Evolutionary conservation across 805 yeast species (phyloP).

Genomic region (Blastobotrys muscicola): DNA sequence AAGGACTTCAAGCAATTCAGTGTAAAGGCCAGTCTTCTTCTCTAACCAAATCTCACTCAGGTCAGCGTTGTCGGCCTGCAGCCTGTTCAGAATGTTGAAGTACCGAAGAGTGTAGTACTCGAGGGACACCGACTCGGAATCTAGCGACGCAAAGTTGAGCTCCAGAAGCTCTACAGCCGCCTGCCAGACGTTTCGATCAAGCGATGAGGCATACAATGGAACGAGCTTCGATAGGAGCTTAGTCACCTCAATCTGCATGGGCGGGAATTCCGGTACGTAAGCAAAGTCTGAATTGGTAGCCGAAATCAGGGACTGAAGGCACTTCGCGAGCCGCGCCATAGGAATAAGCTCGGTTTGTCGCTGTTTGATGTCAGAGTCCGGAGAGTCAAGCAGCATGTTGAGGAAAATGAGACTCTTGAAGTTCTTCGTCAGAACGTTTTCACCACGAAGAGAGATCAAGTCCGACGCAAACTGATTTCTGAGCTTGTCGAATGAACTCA

Average conservation of each 20-base stretch:
- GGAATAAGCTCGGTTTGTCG: conserved; percentile 39
- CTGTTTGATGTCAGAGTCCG: conserved; percentile 29
- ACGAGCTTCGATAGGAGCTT: conserved; percentile 30
- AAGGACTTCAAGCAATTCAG: conserved; percentile 36
- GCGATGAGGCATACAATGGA: conserved; percentile 14
- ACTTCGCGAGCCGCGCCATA: conserved; percentile 55
- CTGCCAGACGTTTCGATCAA: conserved; percentile 7
- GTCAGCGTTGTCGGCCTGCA: conserved; percentile 12
- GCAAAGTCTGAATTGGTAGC: conserved; percentile 60
- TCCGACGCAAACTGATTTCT: conserved; percentile 60
- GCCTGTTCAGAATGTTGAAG: conserved; percentile 26
- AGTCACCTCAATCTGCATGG: conserved; percentile 43
- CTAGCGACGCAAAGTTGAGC: conserved; percentile 10
- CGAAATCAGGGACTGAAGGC: conserved; percentile 39
- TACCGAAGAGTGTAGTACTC: conserved; percentile 39
- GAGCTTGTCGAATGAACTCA: conserved; percentile 32
- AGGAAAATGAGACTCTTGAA: conserved; percentile 37
- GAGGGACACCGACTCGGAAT: conserved; percentile 28
- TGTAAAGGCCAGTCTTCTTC: conserved; percentile 28
- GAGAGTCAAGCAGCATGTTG: conserved; percentile 35
- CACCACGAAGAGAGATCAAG: conserved; percentile 27
- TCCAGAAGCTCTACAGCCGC: conserved; percentile 11
- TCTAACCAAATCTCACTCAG: conserved; percentile 29
- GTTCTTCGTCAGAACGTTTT: conserved; percentile 1
- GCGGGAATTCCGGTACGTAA: conserved; percentile 45